Evolutionary conservation across 2,329 filamentous ascomycete genomes (phyloP), one percentile per base, ranked within the genome.

Genomic region (Penicillium sp.): DNA sequence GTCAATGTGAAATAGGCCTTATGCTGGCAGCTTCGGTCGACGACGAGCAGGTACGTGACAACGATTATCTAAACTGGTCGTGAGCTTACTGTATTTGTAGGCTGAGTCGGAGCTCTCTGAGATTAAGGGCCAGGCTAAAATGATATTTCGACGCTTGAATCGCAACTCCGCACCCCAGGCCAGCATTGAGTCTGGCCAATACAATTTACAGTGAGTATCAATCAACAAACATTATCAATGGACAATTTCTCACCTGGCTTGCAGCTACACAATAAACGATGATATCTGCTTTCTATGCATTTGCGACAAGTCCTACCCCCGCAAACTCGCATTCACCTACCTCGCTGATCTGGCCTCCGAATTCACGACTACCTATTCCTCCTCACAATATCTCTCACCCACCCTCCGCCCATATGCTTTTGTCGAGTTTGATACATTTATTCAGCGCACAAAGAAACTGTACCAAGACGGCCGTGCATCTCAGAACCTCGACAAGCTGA

Each of bases 261-360:
- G 40, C 69, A 92, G 89, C 83, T 96, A 96, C 81, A 80, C 93
- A 61, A 89, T 99, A 77, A 81, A 88, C 68, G 82, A 86, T 69
- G 87, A 90, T 67, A 83, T 99, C 65, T 88, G 92, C 78, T 97
- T 96, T 81, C 82, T 97, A 67, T 92, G 89, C 81, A 93, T 99
- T 76, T 92, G 90, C 81, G 92, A 97, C 76, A 84, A 86, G 56
- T 90, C 90, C 55, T 99, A 97, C 81, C 93, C 94, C 56, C 93
- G 94, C 76, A 97, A 99, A 78, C 89, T 99, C 47, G 93, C 95
- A 70, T 96, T 99, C 77, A 97, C 93, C 59, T 99, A 97, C 83
- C 91, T 99, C 59, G 86, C 90, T 67, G 94, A 99, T 79, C 84
- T 99, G 53, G 85, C 89, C 57, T 84, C 85, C 74, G 94, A 99